These are phyloP conservation scores for Puccinia polysora DNA, from an alignment of 1,284 basidiomycete species.

Conservation along the genomic window DNA sequence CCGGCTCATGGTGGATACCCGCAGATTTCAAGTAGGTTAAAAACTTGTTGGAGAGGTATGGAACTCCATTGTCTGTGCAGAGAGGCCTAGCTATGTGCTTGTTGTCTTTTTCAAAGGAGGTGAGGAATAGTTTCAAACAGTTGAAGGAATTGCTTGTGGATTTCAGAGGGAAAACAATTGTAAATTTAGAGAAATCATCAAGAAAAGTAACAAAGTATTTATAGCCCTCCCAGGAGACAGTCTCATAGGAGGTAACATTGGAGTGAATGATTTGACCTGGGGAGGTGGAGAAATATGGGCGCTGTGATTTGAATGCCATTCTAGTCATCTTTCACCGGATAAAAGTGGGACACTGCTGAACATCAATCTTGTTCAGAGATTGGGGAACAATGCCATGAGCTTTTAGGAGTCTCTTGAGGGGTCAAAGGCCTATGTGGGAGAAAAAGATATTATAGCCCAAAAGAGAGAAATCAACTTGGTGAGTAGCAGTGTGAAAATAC, in stretches of 20 bases:
- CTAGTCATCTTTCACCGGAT: slow-evolving; percentile 3
- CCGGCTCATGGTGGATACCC: slow-evolving; percentile 52
- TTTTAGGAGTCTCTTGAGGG: slow-evolving; percentile 1
- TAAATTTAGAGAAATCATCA: not conserved
- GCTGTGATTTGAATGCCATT: not conserved
- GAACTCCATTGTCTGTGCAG: slow-evolving; percentile 52
- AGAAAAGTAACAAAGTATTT: slow-evolving; percentile 11
- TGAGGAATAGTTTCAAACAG: slow-evolving; percentile 52
- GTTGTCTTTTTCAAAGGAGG: slow-evolving; percentile 48
- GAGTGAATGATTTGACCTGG: slow-evolving; percentile 17
- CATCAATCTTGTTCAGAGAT: slow-evolving; percentile 8
- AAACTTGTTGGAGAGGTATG: slow-evolving; percentile 50
- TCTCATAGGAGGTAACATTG: not conserved
- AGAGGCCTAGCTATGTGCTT: slow-evolving; percentile 51
- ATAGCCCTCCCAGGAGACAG: not conserved
- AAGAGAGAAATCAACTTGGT: too few species aligned
- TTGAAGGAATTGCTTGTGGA: slow-evolving; percentile 1
- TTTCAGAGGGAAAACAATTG: not conserved
- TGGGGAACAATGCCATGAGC: not conserved
- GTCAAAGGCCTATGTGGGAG: slow-evolving; percentile 6
- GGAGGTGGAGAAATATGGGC: not conserved
- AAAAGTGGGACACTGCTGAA: not conserved
- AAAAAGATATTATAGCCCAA: not conserved
- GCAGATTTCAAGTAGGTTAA: slow-evolving; percentile 47
- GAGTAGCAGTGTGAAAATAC: too few species aligned